Percentiles rank a stretch among this genome's conserved stretches.
Conservation (phyloP, 371 early-diverging fungal genomes). For the Mucor piriformis region DNA sequence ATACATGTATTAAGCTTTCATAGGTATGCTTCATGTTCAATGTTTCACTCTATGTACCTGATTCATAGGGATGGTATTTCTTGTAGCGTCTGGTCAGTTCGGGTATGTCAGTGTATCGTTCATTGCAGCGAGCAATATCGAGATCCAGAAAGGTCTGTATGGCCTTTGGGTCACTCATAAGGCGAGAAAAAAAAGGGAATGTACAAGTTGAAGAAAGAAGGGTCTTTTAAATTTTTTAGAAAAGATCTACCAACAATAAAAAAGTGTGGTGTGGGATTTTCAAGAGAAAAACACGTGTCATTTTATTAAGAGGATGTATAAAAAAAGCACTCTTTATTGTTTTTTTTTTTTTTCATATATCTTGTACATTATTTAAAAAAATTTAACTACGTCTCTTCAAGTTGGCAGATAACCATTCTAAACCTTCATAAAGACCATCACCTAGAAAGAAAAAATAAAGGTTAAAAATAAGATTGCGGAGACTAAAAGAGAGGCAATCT, state of each 20-base stretch:
- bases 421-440: conserved; percentile 96
- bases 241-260: not conserved
- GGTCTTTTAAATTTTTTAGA: not conserved
- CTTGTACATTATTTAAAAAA: not conserved
- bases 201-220: not conserved
- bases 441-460: conserved; percentile 22
- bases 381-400: conserved; percentile 39
- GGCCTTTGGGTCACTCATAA: conserved; percentile 29
- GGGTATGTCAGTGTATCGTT: conserved; percentile 57
- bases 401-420: conserved; percentile 73
- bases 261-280: not conserved
- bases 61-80: conserved; percentile 65
- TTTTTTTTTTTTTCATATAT: not conserved
- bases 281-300: not conserved
- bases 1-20: not conserved
- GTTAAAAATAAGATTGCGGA: not conserved
- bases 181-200: conserved; percentile 3
- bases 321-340: not conserved
- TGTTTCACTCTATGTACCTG: no score
- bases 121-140: conserved; percentile 61
- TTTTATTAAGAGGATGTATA: not conserved
- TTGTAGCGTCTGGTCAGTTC: conserved; percentile 67
- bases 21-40: no score
- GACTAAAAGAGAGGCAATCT: not conserved
- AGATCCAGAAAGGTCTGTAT: conserved; percentile 50